A percentile compares a stretch with the other conserved stretches of the same genome.
phyloP scores from a whole-genome alignment of 306 rosid genomes.

The Sphenostylis stenocarpa region DNA sequence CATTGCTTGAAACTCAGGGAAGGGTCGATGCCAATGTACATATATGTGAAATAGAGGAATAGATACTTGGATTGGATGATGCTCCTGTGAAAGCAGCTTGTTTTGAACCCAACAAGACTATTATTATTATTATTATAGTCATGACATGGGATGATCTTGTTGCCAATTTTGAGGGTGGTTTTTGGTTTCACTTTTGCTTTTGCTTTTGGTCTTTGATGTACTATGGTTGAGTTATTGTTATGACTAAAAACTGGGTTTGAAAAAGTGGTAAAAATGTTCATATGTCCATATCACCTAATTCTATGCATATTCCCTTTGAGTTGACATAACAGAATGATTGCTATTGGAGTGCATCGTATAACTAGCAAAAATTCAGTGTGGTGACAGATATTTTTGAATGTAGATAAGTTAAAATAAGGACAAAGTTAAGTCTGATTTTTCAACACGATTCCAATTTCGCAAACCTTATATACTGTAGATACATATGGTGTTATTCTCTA shows the following conservation, averaged over 20 bases:
- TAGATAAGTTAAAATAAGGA: background rate
- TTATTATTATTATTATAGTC: background rate
- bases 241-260: background rate
- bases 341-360: background rate
- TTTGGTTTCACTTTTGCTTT: background rate
- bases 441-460: too few relatives aligned
- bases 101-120: slow-evolving; percentile 1
- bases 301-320: background rate
- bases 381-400: background rate
- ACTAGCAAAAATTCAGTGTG: background rate
- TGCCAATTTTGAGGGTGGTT: slow-evolving; percentile 13
- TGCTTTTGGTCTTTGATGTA: background rate
- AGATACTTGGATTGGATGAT: slow-evolving; percentile 18
- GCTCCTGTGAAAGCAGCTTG: slow-evolving; percentile 5
- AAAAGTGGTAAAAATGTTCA: slow-evolving; percentile 27
- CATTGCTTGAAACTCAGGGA: slow-evolving; percentile 47
- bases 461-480: too few relatives aligned
- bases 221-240: background rate
- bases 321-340: background rate
- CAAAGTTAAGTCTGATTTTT: too few relatives aligned
- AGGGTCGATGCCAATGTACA: slow-evolving; percentile 34
- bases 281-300: background rate
- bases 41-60: slow-evolving; percentile 12
- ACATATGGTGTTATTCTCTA: too few relatives aligned
- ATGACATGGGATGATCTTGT: slow-evolving; percentile 6